These are phyloP conservation scores for Pseudocercospora musae DNA, from an alignment of 2,329 filamentous ascomycete genomes.

Conservation along the genomic window DNA sequence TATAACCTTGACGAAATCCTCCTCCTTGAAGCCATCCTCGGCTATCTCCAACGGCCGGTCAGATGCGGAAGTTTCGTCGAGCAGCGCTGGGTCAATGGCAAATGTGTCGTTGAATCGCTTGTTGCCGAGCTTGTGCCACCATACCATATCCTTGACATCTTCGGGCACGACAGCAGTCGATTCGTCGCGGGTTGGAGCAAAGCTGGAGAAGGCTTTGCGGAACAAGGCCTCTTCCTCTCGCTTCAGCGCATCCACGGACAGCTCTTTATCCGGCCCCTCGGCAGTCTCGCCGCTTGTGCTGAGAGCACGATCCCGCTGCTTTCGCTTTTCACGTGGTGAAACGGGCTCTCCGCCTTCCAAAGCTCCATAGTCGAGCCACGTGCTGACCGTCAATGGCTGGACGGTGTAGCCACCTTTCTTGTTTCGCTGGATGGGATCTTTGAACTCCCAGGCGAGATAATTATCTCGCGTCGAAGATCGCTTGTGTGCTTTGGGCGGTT, in stretches of 20 bases:
- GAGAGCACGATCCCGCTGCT: conserved; percentile 68
- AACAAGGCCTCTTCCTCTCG: conserved; percentile 70
- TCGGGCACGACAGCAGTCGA: conserved; percentile 67
- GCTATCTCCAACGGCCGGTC: neutral
- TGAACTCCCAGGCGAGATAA: conserved; percentile 47
- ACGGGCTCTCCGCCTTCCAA: conserved; percentile 41
- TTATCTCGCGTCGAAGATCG: conserved; percentile 60
- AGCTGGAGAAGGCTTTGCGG: conserved; percentile 73
- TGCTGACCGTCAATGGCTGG: conserved; percentile 62
- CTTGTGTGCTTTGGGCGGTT: conserved; percentile 67
- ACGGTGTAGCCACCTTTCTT: conserved; percentile 60
- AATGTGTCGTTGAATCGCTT: conserved; percentile 64
- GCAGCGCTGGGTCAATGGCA: conserved; percentile 49
- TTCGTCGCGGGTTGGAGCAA: conserved; percentile 73
- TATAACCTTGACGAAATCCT: conserved; percentile 31
- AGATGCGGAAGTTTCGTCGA: conserved; percentile 34
- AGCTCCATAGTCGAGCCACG: conserved; percentile 59
- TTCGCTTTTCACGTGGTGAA: conserved; percentile 64
- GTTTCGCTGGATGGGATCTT: conserved; percentile 28
- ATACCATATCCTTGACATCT: conserved; percentile 64
- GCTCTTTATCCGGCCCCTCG: conserved; percentile 20
- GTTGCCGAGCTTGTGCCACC: conserved; percentile 72
- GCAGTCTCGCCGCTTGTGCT: conserved; percentile 61
- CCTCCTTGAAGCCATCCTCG: conserved; percentile 37
- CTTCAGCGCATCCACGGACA: conserved; percentile 43